A percentile compares a stretch with the other conserved stretches of the same genome.
phyloP scores from a whole-genome alignment of 306 rosid species.

The Canavalia ensiformis region DNA sequence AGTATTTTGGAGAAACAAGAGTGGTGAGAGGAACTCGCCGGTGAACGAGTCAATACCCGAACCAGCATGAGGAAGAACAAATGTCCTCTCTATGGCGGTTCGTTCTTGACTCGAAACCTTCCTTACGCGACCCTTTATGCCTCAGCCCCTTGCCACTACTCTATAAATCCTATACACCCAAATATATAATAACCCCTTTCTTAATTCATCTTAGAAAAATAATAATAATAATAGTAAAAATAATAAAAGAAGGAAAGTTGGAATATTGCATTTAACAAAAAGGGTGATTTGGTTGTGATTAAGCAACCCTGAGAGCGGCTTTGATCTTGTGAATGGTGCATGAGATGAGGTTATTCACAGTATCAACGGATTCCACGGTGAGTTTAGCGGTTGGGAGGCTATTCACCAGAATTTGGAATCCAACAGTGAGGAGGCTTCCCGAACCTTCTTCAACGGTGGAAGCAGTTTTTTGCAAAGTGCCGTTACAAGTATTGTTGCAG shows the following conservation, averaged over 20 bases:
- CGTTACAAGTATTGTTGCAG: slow-evolving; percentile 34
- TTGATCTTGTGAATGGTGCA: slow-evolving; percentile 89
- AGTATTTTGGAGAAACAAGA: slow-evolving; percentile 25
- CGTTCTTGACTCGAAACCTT: slow-evolving; percentile 98
- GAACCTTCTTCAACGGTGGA: not conserved
- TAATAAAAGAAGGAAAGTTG: not conserved
- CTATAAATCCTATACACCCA: slow-evolving; percentile 44
- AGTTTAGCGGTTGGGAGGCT: slow-evolving; percentile 79
- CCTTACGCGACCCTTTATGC: slow-evolving; percentile 37
- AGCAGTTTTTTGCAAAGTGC: slow-evolving; percentile 34
- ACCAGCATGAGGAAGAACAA: slow-evolving; percentile 58
- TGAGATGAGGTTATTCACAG: slow-evolving; percentile 77
- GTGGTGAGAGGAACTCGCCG: slow-evolving; percentile 48
- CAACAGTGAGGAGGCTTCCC: slow-evolving; percentile 83
- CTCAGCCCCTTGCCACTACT: slow-evolving; percentile 32
- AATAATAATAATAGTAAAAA: not conserved
- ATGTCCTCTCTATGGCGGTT: slow-evolving; percentile 63
- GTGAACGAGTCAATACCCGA: slow-evolving; percentile 99
- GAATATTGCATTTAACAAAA: not conserved
- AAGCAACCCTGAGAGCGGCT: slow-evolving; percentile 64
- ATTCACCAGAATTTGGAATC: slow-evolving; percentile 82
- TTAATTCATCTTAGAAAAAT: slow-evolving; percentile 3
- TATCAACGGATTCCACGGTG: slow-evolving; percentile 79
- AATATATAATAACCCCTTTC: slow-evolving; percentile 33
- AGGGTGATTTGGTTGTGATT: not conserved